Percentiles rank a stretch among this genome's conserved stretches.
Conservation (phyloP, 805 yeast species). For the Myxozyma mucilagina region DNA sequence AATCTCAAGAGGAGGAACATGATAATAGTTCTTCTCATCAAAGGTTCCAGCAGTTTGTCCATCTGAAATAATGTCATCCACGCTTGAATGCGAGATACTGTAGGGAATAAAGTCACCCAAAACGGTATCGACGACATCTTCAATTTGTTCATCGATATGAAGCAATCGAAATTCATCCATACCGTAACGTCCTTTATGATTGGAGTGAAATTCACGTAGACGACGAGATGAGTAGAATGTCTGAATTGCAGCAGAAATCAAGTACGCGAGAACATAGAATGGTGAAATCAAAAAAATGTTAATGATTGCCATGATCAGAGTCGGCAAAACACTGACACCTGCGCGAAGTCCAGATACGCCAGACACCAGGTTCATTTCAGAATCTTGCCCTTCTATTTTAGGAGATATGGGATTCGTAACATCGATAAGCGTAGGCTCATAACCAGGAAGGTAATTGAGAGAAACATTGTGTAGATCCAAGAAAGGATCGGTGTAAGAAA, state of each 20-base stretch:
- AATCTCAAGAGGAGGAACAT: conserved; percentile 42
- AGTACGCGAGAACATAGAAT: conserved; percentile 59
- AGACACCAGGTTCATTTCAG: conserved; percentile 3
- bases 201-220: conserved; percentile 36
- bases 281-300: conserved; percentile 59
- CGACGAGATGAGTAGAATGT: conserved; percentile 46
- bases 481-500: conserved; percentile 63
- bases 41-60: conserved; percentile 32
- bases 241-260: conserved; percentile 49
- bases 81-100: conserved; percentile 25
- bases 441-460: conserved; percentile 45
- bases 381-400: conserved; percentile 4
- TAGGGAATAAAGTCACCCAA: conserved; percentile 32
- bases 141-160: conserved; percentile 60
- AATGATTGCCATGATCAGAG: conserved; percentile 33
- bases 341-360: conserved; percentile 3
- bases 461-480: conserved; percentile 37
- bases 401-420: conserved; percentile 40
- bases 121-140: conserved; percentile 59
- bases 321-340: conserved; percentile 15
- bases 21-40: conserved; percentile 32
- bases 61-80: conserved; percentile 30
- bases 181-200: conserved; percentile 29
- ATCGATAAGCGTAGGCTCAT: conserved; percentile 60
- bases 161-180: conserved; percentile 30